Evolutionary conservation across 1,284 basidiomycete species (phyloP), one percentile per base, ranked within the genome.

Genomic region (Marasmius oreades): DNA sequence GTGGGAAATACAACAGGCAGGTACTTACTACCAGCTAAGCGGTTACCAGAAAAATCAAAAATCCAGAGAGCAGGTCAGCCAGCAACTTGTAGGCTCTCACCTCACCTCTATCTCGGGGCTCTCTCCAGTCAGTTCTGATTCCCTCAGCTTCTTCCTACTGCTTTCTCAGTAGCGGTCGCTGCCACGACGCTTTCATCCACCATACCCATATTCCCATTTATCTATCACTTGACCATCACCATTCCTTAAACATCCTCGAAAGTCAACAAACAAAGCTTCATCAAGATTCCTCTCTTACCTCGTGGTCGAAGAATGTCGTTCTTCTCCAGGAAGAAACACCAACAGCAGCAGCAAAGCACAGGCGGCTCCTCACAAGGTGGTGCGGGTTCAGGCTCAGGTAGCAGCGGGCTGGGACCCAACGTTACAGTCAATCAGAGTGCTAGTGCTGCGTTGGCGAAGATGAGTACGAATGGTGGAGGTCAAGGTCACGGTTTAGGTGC

Each of bases 281-380:
- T 42, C 39, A 42, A 42, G 39, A 42, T 42, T 42, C 39, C 39
- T 42, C 39, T 42, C 39, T n/a, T 42, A 42, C 39, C 39, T n/a
- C 39, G 39, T 20, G 39, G 39, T 18, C 39, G 84, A 74, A 86
- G 86, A 84, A 92, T 91, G 90, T 89, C 87, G 80, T 92, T 90
- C 87, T 92, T 92, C 82, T 87, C 82, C 53, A 82, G 88, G 82
- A 91, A 86, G 86, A 90, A 88, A 80, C 79, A 84, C 59, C 71
- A 75, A 72, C 66, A 62, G 67, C 71, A 67, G 66, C 68, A 42
- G 39, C 39, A 42, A 20, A 42, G 39, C 39, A n/a, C 39, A 11
- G 39, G 39, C 39, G 39, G 39, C 20, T 42, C 39, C 8, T 16
- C 39, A 14, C 14, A 16, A 42, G 39, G 39, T 69, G 67, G 67